These are phyloP conservation scores for Chytriomyces sp. DNA, from an alignment of 192 early-diverging fungal species.

Conservation along the genomic window DNA sequence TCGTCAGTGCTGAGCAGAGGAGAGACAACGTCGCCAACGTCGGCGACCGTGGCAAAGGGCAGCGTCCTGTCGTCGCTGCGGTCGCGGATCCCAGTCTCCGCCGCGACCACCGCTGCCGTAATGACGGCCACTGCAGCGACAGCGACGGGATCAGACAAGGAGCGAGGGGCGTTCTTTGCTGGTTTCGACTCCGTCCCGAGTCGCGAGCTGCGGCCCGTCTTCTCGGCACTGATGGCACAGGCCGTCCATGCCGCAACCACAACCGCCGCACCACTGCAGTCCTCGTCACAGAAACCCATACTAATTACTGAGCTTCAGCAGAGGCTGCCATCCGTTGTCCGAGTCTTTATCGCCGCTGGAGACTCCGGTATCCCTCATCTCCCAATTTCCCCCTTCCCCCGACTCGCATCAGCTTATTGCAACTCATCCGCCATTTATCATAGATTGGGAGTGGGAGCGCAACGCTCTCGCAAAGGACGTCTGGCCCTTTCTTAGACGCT, in stretches of 20 bases:
- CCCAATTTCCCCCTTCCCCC: neutral
- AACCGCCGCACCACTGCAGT: neutral
- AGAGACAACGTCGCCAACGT: too few species aligned
- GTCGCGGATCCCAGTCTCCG: too few species aligned
- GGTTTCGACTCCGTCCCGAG: conserved; percentile 13
- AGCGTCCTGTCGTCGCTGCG: too few species aligned
- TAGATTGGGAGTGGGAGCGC: conserved; percentile 31
- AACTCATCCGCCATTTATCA: neutral
- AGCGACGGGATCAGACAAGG: neutral
- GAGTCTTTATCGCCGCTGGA: neutral
- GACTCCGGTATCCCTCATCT: too few species aligned
- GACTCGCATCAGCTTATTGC: neutral
- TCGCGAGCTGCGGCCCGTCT: conserved; percentile 9
- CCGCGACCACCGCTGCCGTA: too few species aligned
- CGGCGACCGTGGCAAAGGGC: too few species aligned
- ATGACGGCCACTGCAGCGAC: too few species aligned
- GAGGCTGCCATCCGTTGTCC: neutral
- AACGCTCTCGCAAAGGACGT: conserved; percentile 36
- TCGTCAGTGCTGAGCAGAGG: too few species aligned
- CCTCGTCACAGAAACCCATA: neutral
- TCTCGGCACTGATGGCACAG: conserved; percentile 8
- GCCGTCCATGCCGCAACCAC: neutral
- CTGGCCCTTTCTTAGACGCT: conserved; percentile 24
- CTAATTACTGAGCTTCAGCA: neutral
- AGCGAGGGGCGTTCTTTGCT: neutral